Evolutionary conservation across 2,329 filamentous ascomycete species (phyloP).

Genomic region (Phialophora verrucosa): DNA sequence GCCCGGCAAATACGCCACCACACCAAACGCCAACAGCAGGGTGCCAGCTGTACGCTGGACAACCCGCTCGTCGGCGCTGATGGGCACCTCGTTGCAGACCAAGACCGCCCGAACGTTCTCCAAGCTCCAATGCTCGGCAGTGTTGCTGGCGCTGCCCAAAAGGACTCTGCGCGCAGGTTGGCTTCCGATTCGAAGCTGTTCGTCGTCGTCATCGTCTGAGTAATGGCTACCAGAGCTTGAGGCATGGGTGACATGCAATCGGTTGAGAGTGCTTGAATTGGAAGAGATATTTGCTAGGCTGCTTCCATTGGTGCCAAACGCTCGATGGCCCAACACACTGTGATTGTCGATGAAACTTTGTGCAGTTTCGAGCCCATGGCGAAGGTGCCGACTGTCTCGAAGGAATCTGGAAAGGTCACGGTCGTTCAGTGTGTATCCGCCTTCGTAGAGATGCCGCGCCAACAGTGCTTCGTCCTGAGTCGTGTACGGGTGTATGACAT

Average conservation of each 20-base stretch:
- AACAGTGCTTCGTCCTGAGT: constrained; percentile 6
- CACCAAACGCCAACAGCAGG: constrained; percentile 24
- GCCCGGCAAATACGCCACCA: constrained; percentile 26
- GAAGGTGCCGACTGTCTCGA: constrained; percentile 18
- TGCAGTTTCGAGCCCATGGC: neutral
- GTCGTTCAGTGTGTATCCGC: constrained; percentile 17
- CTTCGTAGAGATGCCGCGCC: constrained; percentile 11
- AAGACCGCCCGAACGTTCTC: constrained; percentile 11
- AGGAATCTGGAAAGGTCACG: constrained; percentile 25
- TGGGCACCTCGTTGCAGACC: constrained; percentile 1
- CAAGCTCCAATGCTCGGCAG: neutral
- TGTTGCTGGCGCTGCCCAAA: neutral
- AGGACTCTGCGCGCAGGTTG: neutral
- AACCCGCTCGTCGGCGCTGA: constrained; percentile 6
- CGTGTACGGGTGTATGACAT: neutral
- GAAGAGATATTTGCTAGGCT: constrained; percentile 29
- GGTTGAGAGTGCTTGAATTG: constrained; percentile 11
- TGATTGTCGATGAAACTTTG: neutral
- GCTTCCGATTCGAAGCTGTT: neutral
- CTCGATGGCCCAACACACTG: neutral
- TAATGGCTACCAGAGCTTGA: constrained; percentile 2
- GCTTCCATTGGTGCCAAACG: constrained; percentile 19
- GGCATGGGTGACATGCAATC: neutral
- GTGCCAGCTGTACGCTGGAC: constrained; percentile 28
- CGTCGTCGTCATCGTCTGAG: neutral